Evolutionary conservation across 1,284 basidiomycete species (phyloP).

Genomic region (Volvariella volvacea): DNA sequence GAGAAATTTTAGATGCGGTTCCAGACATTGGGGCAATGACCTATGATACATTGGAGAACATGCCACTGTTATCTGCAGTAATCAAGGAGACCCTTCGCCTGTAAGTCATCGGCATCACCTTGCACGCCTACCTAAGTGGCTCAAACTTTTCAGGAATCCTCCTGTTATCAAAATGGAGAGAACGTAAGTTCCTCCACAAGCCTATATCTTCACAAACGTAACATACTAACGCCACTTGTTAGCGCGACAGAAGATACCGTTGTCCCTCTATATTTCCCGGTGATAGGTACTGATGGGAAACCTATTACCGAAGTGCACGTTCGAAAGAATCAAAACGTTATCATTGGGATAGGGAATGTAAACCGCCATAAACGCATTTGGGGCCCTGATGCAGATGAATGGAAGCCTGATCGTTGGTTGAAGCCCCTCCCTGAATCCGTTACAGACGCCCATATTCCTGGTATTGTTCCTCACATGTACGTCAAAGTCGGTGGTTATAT

Average conservation of each 20-base stretch:
- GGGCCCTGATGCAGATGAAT: slow-evolving; percentile 23
- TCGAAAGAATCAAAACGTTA: slow-evolving; percentile 26
- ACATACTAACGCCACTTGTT: too few species aligned
- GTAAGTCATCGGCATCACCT: slow-evolving; percentile 20
- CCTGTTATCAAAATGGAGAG: slow-evolving; percentile 2
- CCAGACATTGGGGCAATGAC: slow-evolving; percentile 16
- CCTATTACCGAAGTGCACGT: slow-evolving; percentile 16
- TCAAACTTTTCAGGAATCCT: background rate
- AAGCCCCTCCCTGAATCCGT: slow-evolving; percentile 20
- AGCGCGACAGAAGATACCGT: slow-evolving; percentile 15
- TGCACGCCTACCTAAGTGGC: background rate
- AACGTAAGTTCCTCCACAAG: background rate
- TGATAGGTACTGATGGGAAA: slow-evolving; percentile 17
- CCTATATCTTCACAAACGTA: too few species aligned
- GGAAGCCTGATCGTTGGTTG: slow-evolving; percentile 38
- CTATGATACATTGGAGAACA: slow-evolving; percentile 27
- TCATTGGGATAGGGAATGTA: slow-evolving; percentile 27
- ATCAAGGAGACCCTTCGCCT: slow-evolving; percentile 36
- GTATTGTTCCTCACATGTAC: slow-evolving; percentile 28
- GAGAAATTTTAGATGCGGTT: slow-evolving; percentile 26
- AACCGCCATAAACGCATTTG: slow-evolving; percentile 31
- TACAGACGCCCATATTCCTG: slow-evolving; percentile 23
- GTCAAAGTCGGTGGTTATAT: too few species aligned
- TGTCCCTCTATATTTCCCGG: slow-evolving; percentile 21
- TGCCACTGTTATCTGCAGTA: slow-evolving; percentile 37